Evolutionary conservation across 2,329 filamentous ascomycete species (phyloP), one percentile per base, ranked within the genome.

Genomic region (Knoxdaviesia capensis): DNA sequence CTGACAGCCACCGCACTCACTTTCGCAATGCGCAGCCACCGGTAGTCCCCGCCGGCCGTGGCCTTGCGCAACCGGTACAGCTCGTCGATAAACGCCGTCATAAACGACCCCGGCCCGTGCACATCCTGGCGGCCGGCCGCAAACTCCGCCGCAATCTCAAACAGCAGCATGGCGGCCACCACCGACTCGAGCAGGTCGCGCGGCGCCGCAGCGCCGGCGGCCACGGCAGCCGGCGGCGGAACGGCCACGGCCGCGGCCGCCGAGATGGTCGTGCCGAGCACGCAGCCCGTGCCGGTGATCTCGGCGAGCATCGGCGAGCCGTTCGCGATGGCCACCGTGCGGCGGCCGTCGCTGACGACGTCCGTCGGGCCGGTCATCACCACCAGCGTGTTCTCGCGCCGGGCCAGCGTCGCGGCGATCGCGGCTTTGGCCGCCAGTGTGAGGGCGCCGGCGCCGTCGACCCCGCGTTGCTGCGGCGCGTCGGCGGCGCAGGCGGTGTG

Each of bases 231-330:
- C n/a, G n/a, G n/a, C n/a, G n/a, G n/a, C n/a, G n/a, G n/a, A n/a
- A n/a, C n/a, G n/a, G n/a, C n/a, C n/a, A n/a, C n/a, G n/a, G 38
- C 42, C 38, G 88, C 55, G 55, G 80, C 79, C 41, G 82, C 78
- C 20, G 82, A 84, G 40, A 94, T 67, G 1, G 78, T 74, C 0
- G 86, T 90, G 1, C 87, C 88, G 6, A 94, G 67, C 5, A 82
- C 80, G 57, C 88, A 96, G 0, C 88, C 88, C 35, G 77, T 83
- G 3, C 83, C 84, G 0, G 83, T 90, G 43, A 90, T 73, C 47
- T 66, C 61, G 20, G 74, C 77, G 2, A 90, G 66, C 45, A 76
- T 64, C 48, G 68, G 64, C 56, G 93, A 79, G 1, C 88, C 88
- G 54, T 94, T 94, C 28, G 65, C 63, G 28, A 94, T 64, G 5